phyloP scores from a whole-genome alignment of 345 rosid species.

The Erysimum cheiranthoides region DNA sequence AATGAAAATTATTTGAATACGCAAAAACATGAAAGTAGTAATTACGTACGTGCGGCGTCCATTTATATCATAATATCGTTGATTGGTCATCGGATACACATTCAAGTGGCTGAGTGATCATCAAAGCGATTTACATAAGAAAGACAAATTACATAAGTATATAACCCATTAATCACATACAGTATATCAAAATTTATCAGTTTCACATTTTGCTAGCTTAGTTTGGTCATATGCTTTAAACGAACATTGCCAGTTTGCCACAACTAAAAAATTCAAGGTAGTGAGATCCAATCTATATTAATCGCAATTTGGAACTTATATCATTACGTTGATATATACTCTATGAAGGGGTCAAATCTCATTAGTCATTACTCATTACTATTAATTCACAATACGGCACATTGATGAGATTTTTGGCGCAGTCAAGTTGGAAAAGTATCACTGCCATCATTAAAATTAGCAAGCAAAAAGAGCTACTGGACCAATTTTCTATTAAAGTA shows the following conservation, averaged over 20 bases:
- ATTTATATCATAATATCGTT: not conserved
- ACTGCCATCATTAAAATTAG: too few species aligned
- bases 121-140: not conserved
- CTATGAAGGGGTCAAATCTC: too few species aligned
- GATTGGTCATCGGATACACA: slow-evolving; percentile 1
- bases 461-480: too few species aligned
- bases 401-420: too few species aligned
- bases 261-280: not conserved
- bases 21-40: not conserved
- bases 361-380: too few species aligned
- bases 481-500: too few species aligned
- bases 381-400: too few species aligned
- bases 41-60: not conserved
- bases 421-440: too few species aligned
- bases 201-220: not conserved
- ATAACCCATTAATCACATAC: not conserved
- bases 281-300: not conserved
- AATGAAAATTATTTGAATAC: not conserved
- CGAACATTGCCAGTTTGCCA: not conserved
- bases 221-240: not conserved
- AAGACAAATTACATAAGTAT: not conserved
- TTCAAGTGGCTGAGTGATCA: not conserved
- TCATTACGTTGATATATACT: not conserved
- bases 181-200: not conserved
- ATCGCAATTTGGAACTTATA: not conserved